Evolutionary conservation across 1,284 basidiomycete species (phyloP).

Genomic region (Hortiboletus rubellus): DNA sequence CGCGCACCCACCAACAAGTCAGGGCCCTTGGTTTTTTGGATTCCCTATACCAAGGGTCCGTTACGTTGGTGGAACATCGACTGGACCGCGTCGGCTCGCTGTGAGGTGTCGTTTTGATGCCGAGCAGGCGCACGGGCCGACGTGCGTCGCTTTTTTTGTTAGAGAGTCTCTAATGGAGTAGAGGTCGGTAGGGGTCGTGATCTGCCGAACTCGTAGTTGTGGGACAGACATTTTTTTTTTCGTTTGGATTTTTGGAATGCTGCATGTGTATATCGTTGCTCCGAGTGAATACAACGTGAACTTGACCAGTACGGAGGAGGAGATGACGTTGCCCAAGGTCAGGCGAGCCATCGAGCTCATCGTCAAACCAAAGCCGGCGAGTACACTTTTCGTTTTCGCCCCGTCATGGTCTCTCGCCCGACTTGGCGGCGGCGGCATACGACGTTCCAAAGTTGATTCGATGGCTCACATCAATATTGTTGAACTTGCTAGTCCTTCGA

Average conservation of each 20-base stretch:
- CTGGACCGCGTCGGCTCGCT: constrained; percentile 38
- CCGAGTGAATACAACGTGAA: background rate
- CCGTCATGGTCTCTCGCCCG: background rate
- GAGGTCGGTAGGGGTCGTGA: constrained; percentile 39
- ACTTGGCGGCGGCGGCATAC: background rate
- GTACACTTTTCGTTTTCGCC: constrained; percentile 5
- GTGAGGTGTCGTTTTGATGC: constrained; percentile 49
- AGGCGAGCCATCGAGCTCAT: constrained; percentile 23
- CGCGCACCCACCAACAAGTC: constrained; percentile 52
- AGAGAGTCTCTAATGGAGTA: constrained; percentile 55
- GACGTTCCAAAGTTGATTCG: background rate
- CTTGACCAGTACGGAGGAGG: background rate
- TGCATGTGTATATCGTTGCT: background rate
- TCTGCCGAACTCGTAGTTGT: constrained; percentile 55
- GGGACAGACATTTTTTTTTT: constrained; percentile 47
- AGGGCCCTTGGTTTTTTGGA: constrained; percentile 43
- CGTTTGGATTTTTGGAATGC: constrained; percentile 14
- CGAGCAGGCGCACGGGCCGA: constrained; percentile 42
- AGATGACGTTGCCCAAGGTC: constrained; percentile 19
- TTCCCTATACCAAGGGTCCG: constrained; percentile 44
- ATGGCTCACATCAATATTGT: background rate
- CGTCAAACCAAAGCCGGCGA: constrained; percentile 31
- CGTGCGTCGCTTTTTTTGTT: constrained; percentile 28
- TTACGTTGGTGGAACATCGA: constrained; percentile 60
- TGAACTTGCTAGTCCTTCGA: constrained; percentile 24